Conservation (phyloP, 345 rosid genomes). For the Gossypium sturtianum region DNA sequence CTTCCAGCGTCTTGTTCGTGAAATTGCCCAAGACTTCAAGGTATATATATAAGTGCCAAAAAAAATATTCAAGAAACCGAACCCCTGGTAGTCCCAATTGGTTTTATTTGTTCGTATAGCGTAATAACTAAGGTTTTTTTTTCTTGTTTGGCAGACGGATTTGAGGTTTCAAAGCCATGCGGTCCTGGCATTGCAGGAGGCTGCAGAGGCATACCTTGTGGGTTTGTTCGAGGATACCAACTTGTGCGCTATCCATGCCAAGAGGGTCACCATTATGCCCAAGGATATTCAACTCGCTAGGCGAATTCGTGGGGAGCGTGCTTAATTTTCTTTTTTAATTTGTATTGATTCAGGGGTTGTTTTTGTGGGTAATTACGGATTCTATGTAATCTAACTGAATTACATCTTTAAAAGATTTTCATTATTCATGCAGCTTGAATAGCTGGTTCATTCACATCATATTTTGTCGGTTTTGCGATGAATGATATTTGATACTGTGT, state of each 20-base stretch:
- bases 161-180: constrained; percentile 79
- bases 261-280: constrained; percentile 72
- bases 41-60: background rate
- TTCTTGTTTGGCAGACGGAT: constrained; percentile 32
- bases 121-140: background rate
- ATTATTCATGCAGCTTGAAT: no score
- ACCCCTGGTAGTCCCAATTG: background rate
- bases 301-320: constrained; percentile 73
- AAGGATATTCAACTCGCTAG: constrained; percentile 60
- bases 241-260: constrained; percentile 62
- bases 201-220: constrained; percentile 68
- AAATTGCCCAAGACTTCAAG: constrained; percentile 67
- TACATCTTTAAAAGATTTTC: background rate
- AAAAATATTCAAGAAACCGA: background rate
- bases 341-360: background rate
- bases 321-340: constrained; percentile 15
- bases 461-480: no score
- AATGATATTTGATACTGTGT: no score
- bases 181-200: constrained; percentile 66
- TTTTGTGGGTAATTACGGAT: background rate
- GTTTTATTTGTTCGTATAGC: background rate
- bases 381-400: background rate
- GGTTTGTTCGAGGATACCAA: constrained; percentile 72
- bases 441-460: no score
- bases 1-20: constrained; percentile 67